Conservation (phyloP, 2,329 filamentous ascomycete species). For the Fusarium nanum region DNA sequence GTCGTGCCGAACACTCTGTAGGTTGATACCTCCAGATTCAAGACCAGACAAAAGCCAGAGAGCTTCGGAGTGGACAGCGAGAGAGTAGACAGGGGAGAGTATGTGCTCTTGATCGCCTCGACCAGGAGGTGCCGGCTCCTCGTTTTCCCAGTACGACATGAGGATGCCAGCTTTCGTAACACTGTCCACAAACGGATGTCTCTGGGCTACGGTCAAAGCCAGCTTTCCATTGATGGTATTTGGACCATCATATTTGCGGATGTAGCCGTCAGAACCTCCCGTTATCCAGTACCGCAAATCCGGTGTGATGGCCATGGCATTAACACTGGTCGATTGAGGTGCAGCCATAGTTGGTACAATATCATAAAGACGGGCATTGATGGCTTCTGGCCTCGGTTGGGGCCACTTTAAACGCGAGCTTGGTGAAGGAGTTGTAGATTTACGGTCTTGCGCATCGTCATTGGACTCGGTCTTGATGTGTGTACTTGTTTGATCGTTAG, state of each 20-base stretch:
- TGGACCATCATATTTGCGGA: constrained; percentile 95
- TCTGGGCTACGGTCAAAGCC: constrained; percentile 91
- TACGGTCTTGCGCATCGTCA: constrained; percentile 42
- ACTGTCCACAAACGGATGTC: constrained; percentile 96
- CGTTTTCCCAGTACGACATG: constrained; percentile 98
- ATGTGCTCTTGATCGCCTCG: constrained; percentile 67
- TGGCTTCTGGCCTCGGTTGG: constrained; percentile 78
- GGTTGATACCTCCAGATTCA: constrained; percentile 90
- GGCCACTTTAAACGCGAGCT: constrained; percentile 59
- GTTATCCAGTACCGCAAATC: constrained; percentile 96
- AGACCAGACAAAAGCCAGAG: constrained; percentile 92
- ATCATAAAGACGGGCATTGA: constrained; percentile 86
- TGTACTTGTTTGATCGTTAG: constrained; percentile 53
- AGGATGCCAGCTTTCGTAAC: constrained; percentile 95
- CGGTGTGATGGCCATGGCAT: constrained; percentile 89
- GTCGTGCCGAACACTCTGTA: constrained; percentile 93
- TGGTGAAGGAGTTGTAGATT: constrained; percentile 48
- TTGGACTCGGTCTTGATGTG: constrained; percentile 49
- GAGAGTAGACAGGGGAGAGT: constrained; percentile 91
- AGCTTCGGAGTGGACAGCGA: constrained; percentile 89
- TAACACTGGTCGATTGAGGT: constrained; percentile 94
- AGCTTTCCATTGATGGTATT: constrained; percentile 96
- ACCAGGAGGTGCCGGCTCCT: constrained; percentile 70
- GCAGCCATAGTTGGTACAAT: constrained; percentile 97
- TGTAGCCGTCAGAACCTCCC: constrained; percentile 93